A percentile compares a stretch with the other conserved stretches of the same genome.
Conservation (phyloP, 208 protist genomes). For the Trypanosoma lewisi region DNA sequence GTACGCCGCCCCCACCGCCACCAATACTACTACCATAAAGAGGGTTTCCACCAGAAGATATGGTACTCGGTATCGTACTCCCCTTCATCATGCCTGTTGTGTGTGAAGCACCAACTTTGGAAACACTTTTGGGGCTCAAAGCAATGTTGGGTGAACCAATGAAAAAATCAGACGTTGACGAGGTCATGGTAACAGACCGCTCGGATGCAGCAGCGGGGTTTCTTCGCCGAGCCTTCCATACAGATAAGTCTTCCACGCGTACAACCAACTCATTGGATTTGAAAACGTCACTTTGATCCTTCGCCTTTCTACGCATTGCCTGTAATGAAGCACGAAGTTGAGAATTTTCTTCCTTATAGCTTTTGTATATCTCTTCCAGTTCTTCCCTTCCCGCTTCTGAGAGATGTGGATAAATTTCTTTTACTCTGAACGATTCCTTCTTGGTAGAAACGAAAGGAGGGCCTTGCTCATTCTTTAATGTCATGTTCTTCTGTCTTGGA, state of each 20-base stretch:
- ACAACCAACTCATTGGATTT: constrained; percentile 8
- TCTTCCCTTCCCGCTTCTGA: constrained; percentile 10
- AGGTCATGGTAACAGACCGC: not conserved
- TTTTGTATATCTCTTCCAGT: constrained; percentile 3
- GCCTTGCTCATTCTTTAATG: not conserved
- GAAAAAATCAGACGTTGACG: not conserved
- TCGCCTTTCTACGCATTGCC: constrained; percentile 12
- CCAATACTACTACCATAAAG: too few relatives aligned
- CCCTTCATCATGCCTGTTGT: not conserved
- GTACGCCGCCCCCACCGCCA: too few relatives aligned
- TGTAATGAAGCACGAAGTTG: constrained; percentile 11
- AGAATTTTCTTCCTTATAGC: constrained; percentile 8
- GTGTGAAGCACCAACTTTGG: not conserved
- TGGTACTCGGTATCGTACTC: not conserved
- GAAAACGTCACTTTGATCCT: constrained; percentile 9
- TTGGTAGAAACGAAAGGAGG: not conserved
- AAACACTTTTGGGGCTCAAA: not conserved
- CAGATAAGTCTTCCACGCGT: constrained; percentile 1
- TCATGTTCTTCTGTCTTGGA: not conserved
- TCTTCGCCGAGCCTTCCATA: constrained; percentile 10
- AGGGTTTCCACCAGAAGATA: not conserved
- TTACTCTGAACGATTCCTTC: not conserved
- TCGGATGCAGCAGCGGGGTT: not conserved
- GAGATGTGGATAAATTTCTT: not conserved
- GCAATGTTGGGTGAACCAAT: not conserved